Percentiles rank a stretch among this genome's conserved stretches.
Conservation (phyloP, 2,329 filamentous ascomycete genomes). For the Talaromyces amestolkiae region DNA sequence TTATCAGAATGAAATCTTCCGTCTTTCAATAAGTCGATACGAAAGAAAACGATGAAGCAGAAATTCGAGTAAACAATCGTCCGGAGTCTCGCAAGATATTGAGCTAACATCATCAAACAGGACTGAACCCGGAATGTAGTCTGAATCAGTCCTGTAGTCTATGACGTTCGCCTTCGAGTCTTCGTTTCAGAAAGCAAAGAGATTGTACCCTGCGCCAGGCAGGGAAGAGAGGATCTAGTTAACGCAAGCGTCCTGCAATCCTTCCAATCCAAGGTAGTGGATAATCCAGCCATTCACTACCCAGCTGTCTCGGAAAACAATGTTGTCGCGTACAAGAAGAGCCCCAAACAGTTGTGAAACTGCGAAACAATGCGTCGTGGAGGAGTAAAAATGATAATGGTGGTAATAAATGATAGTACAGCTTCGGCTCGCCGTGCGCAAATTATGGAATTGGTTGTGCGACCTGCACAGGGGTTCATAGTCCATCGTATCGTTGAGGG, state of each 20-base stretch:
- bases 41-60: slow-evolving; percentile 11
- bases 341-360: neutral
- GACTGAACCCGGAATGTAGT: neutral
- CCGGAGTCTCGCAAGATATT: neutral
- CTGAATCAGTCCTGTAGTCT: slow-evolving; percentile 31
- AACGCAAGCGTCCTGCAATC: neutral
- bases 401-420: slow-evolving; percentile 16
- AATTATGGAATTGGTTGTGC: slow-evolving; percentile 12
- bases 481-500: slow-evolving; percentile 14
- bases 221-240: slow-evolving; percentile 6
- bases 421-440: slow-evolving; percentile 11
- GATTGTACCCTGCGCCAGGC: slow-evolving; percentile 19
- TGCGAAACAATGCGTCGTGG: neutral
- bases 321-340: neutral
- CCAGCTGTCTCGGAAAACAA: neutral
- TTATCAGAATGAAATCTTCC: slow-evolving; percentile 27
- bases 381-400: neutral
- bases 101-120: neutral
- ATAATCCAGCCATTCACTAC: slow-evolving; percentile 16
- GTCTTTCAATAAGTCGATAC: slow-evolving; percentile 17
- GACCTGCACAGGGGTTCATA: slow-evolving; percentile 20
- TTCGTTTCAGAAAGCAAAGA: slow-evolving; percentile 25
- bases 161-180: slow-evolving; percentile 32
- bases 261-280: neutral
- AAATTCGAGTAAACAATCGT: neutral